Percentiles rank a stretch among this genome's conserved stretches.
Evolutionary conservation across 106 monocot species (phyloP).

Genomic region (Apostasia ramifera): DNA sequence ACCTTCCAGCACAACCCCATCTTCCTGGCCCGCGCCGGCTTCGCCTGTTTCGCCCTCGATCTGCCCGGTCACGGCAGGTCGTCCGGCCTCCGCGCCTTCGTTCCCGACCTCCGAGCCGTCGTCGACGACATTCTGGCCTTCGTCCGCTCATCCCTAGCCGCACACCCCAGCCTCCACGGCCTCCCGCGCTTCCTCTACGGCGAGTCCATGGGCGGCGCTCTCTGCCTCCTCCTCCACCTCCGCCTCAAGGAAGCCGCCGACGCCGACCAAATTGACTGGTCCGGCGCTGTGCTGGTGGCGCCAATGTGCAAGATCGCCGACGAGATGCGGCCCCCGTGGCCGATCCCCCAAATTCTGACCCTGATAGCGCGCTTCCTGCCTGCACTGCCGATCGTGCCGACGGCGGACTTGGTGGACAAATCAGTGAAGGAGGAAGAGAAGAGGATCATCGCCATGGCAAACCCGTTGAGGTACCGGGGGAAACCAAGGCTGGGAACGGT

Average conservation of each 20-base stretch:
- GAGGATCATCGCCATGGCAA: slow-evolving; percentile 40
- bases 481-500: slow-evolving; percentile 84
- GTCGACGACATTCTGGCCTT: slow-evolving; percentile 31
- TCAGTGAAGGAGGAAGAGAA: slow-evolving; percentile 73
- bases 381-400: slow-evolving; percentile 57
- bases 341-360: slow-evolving; percentile 50
- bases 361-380: slow-evolving; percentile 44
- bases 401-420: slow-evolving; percentile 61
- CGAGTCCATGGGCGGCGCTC: slow-evolving; percentile 89
- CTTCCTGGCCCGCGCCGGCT: slow-evolving; percentile 66
- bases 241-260: background rate
- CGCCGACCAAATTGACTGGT: slow-evolving; percentile 9
- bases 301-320: slow-evolving; percentile 90
- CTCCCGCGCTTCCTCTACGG: slow-evolving; percentile 62
- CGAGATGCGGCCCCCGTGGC: slow-evolving; percentile 62
- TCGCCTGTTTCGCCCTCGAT: slow-evolving; percentile 75
- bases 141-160: slow-evolving; percentile 22
- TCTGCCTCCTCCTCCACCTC: slow-evolving; percentile 72
- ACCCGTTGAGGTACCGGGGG: slow-evolving; percentile 72
- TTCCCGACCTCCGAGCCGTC: slow-evolving; percentile 59
- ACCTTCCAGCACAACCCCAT: slow-evolving; percentile 83
- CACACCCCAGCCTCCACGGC: background rate
- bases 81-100: slow-evolving; percentile 63
- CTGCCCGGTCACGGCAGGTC: slow-evolving; percentile 87
- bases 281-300: slow-evolving; percentile 70